A percentile compares a stretch with the other conserved stretches of the same genome.
Evolutionary conservation across 345 rosid genomes (phyloP).

Genomic region (Clarkia xantiana): DNA sequence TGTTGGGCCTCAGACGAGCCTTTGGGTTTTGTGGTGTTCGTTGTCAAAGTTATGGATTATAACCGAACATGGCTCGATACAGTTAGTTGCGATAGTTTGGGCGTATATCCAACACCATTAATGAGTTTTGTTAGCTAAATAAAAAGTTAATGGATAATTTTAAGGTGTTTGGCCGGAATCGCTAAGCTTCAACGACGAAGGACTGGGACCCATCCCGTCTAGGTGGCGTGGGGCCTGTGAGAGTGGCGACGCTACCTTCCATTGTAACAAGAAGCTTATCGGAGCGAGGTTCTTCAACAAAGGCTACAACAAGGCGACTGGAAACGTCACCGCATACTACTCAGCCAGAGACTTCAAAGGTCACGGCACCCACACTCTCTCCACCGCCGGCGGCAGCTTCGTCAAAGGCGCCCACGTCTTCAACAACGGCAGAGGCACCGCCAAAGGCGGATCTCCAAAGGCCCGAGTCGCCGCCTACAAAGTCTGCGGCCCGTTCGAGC

Average conservation of each 20-base stretch:
- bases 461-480: slow-evolving; percentile 30
- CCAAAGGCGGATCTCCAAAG: slow-evolving; percentile 26
- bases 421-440: slow-evolving; percentile 19
- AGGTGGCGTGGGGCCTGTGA: slow-evolving; percentile 19
- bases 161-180: slow-evolving; percentile 19
- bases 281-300: slow-evolving; percentile 14
- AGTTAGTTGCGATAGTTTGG: too few relatives aligned
- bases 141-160: too few relatives aligned
- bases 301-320: slow-evolving; percentile 6
- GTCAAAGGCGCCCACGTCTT: slow-evolving; percentile 7
- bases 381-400: slow-evolving; percentile 16
- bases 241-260: neutral
- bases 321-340: neutral
- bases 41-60: too few relatives aligned
- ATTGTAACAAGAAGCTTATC: slow-evolving; percentile 15
- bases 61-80: too few relatives aligned
- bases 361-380: slow-evolving; percentile 24
- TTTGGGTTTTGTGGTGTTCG: too few relatives aligned
- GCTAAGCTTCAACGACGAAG: slow-evolving; percentile 12
- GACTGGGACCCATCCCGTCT: slow-evolving; percentile 6
- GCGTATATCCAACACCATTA: too few relatives aligned
- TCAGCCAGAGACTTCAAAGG: slow-evolving; percentile 14
- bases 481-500: slow-evolving; percentile 23
- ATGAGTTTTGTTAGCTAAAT: too few relatives aligned
- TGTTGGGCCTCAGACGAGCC: too few relatives aligned